These are phyloP conservation scores for Aureobasidium sp. DNA, from an alignment of 2,329 filamentous ascomycete species.

Conservation along the genomic window DNA sequence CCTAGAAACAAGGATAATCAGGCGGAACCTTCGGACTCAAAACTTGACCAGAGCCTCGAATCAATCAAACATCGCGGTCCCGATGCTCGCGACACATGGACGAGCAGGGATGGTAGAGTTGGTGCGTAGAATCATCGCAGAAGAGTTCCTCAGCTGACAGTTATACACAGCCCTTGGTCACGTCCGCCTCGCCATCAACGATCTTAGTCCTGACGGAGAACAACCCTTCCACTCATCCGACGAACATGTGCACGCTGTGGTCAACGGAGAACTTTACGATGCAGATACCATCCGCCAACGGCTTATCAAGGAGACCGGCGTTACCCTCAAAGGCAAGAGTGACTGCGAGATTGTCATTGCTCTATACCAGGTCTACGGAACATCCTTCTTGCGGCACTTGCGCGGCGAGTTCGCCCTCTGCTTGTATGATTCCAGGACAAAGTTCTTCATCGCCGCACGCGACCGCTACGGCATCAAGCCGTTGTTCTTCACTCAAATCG, in stretches of 20 bases:
- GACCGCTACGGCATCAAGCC: background rate
- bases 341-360: background rate
- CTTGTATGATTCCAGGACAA: background rate
- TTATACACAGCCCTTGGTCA: background rate
- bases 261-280: background rate
- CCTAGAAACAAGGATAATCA: no score
- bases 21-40: no score
- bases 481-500: background rate
- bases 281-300: background rate
- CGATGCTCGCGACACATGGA: background rate
- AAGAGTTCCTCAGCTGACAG: background rate
- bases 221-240: background rate
- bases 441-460: background rate
- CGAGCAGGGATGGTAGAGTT: background rate
- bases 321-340: background rate
- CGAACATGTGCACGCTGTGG: background rate
- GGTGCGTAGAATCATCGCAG: background rate
- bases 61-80: background rate
- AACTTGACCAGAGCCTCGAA: background rate
- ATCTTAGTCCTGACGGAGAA: background rate
- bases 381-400: background rate
- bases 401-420: background rate
- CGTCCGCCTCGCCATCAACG: background rate
- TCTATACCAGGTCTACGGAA: background rate
- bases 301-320: background rate